Conservation (phyloP, 768 basidiomycete species). For the Trametopsis cervina region DNA sequence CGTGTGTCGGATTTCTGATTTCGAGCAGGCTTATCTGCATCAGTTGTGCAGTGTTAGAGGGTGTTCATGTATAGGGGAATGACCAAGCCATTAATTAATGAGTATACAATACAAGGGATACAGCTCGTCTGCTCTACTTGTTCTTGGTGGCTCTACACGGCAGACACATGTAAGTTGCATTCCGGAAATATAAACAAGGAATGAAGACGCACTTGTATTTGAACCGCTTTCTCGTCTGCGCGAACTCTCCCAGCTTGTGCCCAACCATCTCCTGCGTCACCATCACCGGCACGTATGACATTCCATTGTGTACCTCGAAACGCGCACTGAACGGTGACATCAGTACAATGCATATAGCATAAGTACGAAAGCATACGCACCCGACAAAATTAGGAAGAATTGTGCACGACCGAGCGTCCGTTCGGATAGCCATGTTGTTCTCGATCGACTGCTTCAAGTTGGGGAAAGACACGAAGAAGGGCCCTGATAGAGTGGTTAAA, state of each 20-base stretch:
- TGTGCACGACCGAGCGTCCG: constrained; percentile 83
- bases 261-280: constrained; percentile 98
- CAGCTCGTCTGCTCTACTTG: constrained; percentile 21
- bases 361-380: constrained; percentile 37
- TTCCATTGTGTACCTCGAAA: constrained; percentile 94
- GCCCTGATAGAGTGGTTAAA: constrained; percentile 62
- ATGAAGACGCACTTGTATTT: constrained; percentile 64
- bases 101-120: neutral
- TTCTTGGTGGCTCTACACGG: constrained; percentile 35
- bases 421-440: constrained; percentile 82
- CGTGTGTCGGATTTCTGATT: constrained; percentile 77
- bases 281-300: constrained; percentile 76
- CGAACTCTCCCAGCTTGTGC: constrained; percentile 94
- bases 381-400: constrained; percentile 96
- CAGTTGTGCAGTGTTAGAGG: neutral
- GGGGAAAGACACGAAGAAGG: constrained; percentile 91
- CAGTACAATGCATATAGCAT: neutral
- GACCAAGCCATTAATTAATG: constrained; percentile 2
- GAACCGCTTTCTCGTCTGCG: constrained; percentile 84
- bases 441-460: constrained; percentile 75
- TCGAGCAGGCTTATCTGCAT: neutral
- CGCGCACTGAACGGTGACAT: constrained; percentile 45
- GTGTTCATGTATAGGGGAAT: neutral
- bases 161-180: neutral
- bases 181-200: neutral